Percentiles rank a stretch among this genome's conserved stretches.
Conservation (phyloP, 768 basidiomycete species). For the Lentinula lateritia region DNA sequence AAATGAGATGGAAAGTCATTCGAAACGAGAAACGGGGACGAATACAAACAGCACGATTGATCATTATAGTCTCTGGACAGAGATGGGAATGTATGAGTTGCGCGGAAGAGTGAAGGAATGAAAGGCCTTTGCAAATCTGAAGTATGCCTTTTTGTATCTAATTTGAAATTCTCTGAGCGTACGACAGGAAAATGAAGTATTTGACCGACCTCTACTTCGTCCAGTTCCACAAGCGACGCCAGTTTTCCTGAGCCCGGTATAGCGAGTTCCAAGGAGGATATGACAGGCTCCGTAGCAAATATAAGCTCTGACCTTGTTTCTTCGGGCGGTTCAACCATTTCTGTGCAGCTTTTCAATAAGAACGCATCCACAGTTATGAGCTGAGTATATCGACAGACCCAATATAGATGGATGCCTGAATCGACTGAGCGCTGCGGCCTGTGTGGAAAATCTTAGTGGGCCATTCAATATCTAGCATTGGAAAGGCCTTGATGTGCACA, state of each 20-base stretch:
- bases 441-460: conserved; percentile 7
- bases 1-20: not conserved
- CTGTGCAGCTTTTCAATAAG: conserved; percentile 31
- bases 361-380: not conserved
- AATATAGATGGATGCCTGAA: conserved; percentile 92
- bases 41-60: conserved; percentile 75
- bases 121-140: conserved; percentile 85
- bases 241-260: conserved; percentile 59
- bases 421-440: conserved; percentile 82
- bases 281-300: conserved; percentile 89
- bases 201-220: conserved; percentile 84
- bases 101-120: conserved; percentile 89
- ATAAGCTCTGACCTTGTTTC: conserved; percentile 85
- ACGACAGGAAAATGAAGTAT: conserved; percentile 22
- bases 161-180: conserved; percentile 6
- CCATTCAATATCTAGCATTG: conserved; percentile 1
- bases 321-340: conserved; percentile 96
- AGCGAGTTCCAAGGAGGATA: conserved; percentile 76
- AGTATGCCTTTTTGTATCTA: conserved; percentile 96
- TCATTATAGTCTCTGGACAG: conserved; percentile 78
- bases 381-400: conserved; percentile 35
- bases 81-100: conserved; percentile 91
- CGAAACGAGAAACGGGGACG: not conserved
- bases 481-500: conserved; percentile 10
- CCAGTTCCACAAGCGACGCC: conserved; percentile 69